Conservation (phyloP, 2,329 filamentous ascomycete genomes). For the Ustilaginoidea virens region DNA sequence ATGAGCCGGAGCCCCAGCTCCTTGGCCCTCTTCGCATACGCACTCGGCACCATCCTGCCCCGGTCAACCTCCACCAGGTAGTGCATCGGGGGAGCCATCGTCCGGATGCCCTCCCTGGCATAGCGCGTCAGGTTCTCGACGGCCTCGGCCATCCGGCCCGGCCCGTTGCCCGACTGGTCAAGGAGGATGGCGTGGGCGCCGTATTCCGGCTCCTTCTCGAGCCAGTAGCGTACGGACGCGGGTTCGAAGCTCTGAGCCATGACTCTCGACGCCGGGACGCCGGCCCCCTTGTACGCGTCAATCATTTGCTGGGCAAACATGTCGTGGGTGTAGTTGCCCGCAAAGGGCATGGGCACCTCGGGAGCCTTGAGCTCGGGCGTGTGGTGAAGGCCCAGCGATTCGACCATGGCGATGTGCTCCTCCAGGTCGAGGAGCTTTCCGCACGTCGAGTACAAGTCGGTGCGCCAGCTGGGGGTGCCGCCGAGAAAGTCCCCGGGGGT, state of each 20-base stretch:
- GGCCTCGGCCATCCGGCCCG: constrained; percentile 34
- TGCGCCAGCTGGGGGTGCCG: constrained; percentile 45
- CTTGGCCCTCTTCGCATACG: constrained; percentile 45
- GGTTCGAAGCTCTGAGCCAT: constrained; percentile 53
- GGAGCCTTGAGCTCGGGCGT: constrained; percentile 54
- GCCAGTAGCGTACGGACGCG: constrained; percentile 51
- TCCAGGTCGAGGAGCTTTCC: constrained; percentile 44
- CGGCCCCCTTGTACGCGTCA: constrained; percentile 38
- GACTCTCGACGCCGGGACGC: constrained; percentile 37
- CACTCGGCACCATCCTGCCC: constrained; percentile 43
- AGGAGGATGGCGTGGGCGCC: constrained; percentile 48
- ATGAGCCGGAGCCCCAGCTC: constrained; percentile 48
- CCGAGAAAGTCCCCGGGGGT: constrained; percentile 41
- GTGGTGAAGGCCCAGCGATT: constrained; percentile 44
- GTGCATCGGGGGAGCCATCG: constrained; percentile 47
- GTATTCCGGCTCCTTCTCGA: constrained; percentile 43
- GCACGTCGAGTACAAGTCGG: constrained; percentile 50
- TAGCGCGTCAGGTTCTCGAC: constrained; percentile 41
- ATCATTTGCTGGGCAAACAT: constrained; percentile 50
- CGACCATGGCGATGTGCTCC: constrained; percentile 45
- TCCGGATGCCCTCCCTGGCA: constrained; percentile 39
- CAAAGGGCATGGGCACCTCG: constrained; percentile 55
- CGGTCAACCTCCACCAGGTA: constrained; percentile 40
- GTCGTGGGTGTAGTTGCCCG: constrained; percentile 46
- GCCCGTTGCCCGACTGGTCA: constrained; percentile 42